Evolutionary conservation across 1,139 yeast genomes (phyloP), one percentile per base, ranked within the genome.

Genomic region (Blastobotrys ciferrii): DNA sequence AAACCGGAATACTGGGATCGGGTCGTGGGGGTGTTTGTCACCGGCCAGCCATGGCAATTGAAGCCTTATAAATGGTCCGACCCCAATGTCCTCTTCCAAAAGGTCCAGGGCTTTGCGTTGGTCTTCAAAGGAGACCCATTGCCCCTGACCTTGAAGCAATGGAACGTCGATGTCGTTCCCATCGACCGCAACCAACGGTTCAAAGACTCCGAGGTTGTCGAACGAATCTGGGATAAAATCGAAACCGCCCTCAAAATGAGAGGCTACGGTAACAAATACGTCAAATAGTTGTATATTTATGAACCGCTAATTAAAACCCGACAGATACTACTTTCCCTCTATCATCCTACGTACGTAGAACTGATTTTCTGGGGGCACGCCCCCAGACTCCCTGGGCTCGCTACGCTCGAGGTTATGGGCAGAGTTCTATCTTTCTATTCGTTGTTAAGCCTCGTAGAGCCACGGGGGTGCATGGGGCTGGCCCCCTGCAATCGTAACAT

Each of bases 11-110:
- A 94, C 68, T 92, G 99, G 99, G 74, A 72, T 48, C 77, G 98
- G 51, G 97, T 94, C 1, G 87, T 92, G 44, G 98, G 96, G 0
- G 87, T 92, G 32, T 86, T 92, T 70, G 92, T 96, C 13, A 92
- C 98, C 1, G 98, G 99, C 14, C 98, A 92, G 70, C 77, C 84
- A 47, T 92, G 99, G 99, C 99, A 92, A 69, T 87, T 92, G 68
- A 80, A 87, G 60, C 81, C 83, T 60, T 92, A 92, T 68, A 86
- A 84, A 62, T 86, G 89, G 79, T 76, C 82, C 32, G 81, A 83
- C 52, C 97, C 98, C 1, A 82, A 85, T 53, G 73, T 75, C 36
- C 73, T 92, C 55, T 94, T 92, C 67, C 95, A 86, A 61, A 82
- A 81, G 58, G 87, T 87, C 54, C 81, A 85, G 51, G 98, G 98